Conservation (phyloP, 129 eudicot species). For the Scalesia atractyloides region DNA sequence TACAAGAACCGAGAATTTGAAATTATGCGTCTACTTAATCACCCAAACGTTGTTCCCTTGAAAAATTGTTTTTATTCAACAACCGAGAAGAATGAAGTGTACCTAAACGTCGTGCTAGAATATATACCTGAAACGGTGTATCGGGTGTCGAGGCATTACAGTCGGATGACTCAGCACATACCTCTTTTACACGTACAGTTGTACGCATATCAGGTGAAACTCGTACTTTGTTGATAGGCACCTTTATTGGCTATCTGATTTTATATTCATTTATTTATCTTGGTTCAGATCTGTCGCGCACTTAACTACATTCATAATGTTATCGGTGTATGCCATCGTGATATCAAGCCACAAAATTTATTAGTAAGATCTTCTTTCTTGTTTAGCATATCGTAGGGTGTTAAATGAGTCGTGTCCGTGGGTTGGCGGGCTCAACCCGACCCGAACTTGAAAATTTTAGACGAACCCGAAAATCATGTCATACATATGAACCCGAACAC, state of each 20-base stretch:
- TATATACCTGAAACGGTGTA: conserved; percentile 41
- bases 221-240: neutral
- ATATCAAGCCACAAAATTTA: conserved; percentile 91
- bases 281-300: conserved; percentile 78
- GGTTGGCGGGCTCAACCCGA: too few species aligned
- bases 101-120: conserved; percentile 39
- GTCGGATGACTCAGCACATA: conserved; percentile 38
- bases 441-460: too few species aligned
- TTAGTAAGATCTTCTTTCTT: conserved; percentile 52
- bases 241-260: conserved; percentile 2
- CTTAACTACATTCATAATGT: conserved; percentile 86
- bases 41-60: conserved; percentile 38
- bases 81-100: conserved; percentile 41
- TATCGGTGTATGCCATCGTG: conserved; percentile 95
- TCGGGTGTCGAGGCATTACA: conserved; percentile 36
- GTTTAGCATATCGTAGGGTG: neutral
- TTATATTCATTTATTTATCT: neutral
- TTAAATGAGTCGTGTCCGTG: too few species aligned
- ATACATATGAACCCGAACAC: too few species aligned
- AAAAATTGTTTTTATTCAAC: conserved; percentile 44
- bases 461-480: too few species aligned
- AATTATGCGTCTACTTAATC: conserved; percentile 40
- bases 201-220: conserved; percentile 42
- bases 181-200: conserved; percentile 40
- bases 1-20: conserved; percentile 43